Percentiles rank a stretch among this genome's conserved stretches.
These are phyloP conservation scores for Smithsoniella earleae DNA, from an alignment of 163 green algal species.

Conservation along the genomic window DNA sequence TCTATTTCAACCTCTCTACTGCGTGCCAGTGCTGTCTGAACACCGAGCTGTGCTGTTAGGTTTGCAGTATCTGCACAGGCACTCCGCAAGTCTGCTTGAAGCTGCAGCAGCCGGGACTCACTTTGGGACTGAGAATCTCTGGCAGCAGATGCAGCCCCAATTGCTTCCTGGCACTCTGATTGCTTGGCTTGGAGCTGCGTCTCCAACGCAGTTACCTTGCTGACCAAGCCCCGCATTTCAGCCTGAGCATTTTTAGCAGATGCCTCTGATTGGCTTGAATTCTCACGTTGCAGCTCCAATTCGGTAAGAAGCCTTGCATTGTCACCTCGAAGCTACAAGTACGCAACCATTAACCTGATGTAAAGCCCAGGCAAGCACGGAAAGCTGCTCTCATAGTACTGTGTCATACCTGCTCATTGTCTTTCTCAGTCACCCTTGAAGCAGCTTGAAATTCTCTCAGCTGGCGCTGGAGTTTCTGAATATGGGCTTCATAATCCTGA, in stretches of 20 bases:
- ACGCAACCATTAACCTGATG: no score
- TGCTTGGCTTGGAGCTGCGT: slow-evolving; percentile 17
- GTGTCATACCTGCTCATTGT: slow-evolving; percentile 4
- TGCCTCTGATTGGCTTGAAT: background rate
- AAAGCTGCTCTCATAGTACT: no score
- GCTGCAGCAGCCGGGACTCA: slow-evolving; percentile 10
- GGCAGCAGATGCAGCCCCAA: background rate
- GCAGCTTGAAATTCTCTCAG: background rate
- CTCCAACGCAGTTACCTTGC: background rate
- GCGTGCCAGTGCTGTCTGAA: slow-evolving; percentile 10
- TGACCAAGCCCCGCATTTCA: background rate
- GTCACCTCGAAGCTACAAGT: background rate
- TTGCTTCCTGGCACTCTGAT: background rate
- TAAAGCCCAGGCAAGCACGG: no score
- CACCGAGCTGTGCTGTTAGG: slow-evolving; percentile 25
- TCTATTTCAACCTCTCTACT: slow-evolving; percentile 24
- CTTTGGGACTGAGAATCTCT: background rate
- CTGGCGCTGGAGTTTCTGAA: slow-evolving; percentile 4
- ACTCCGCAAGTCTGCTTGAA: slow-evolving; percentile 10
- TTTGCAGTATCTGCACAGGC: slow-evolving; percentile 19
- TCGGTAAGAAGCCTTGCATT: background rate
- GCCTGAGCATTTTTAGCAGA: background rate
- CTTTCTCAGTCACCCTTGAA: background rate
- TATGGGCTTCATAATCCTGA: slow-evolving; percentile 15
- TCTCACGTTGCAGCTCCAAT: background rate